Conservation (phyloP, 2,329 filamentous ascomycete genomes). For the Exophiala lecanii-corni region DNA sequence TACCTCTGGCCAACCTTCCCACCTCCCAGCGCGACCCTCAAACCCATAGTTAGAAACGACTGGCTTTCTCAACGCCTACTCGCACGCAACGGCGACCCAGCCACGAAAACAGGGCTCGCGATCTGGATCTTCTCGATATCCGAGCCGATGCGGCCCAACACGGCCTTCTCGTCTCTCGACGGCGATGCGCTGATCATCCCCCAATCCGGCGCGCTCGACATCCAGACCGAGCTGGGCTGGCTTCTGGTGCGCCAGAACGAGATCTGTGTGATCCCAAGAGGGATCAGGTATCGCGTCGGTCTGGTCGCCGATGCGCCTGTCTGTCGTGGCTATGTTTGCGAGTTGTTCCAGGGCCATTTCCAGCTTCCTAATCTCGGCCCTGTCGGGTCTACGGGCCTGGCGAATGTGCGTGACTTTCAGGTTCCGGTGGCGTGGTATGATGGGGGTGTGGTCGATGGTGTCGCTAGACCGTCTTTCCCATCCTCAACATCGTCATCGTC, state of each 20-base stretch:
- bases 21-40: constrained; percentile 29
- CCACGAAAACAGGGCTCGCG: constrained; percentile 52
- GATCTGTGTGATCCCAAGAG: constrained; percentile 61
- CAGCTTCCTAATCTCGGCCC: constrained; percentile 63
- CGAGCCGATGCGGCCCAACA: constrained; percentile 49
- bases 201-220: constrained; percentile 61
- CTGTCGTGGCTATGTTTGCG: constrained; percentile 59
- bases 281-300: constrained; percentile 59
- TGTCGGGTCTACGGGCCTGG: constrained; percentile 61
- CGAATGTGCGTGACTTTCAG: constrained; percentile 63
- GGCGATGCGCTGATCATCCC: constrained; percentile 64
- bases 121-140: constrained; percentile 54
- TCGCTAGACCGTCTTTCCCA: constrained; percentile 1
- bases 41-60: no score
- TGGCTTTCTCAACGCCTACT: constrained; percentile 53
- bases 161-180: constrained; percentile 58
- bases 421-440: constrained; percentile 56
- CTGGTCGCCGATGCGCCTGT: constrained; percentile 50
- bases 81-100: constrained; percentile 54
- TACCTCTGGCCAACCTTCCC: constrained; percentile 38
- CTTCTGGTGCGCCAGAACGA: constrained; percentile 64
- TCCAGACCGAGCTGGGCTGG: constrained; percentile 64
- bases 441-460: constrained; percentile 36
- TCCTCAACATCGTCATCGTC: no score
- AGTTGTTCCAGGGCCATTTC: constrained; percentile 62